Percentiles rank a stretch among this genome's conserved stretches.
Conservation (phyloP, 208 protist genomes). For the Lotmaria passim region DNA sequence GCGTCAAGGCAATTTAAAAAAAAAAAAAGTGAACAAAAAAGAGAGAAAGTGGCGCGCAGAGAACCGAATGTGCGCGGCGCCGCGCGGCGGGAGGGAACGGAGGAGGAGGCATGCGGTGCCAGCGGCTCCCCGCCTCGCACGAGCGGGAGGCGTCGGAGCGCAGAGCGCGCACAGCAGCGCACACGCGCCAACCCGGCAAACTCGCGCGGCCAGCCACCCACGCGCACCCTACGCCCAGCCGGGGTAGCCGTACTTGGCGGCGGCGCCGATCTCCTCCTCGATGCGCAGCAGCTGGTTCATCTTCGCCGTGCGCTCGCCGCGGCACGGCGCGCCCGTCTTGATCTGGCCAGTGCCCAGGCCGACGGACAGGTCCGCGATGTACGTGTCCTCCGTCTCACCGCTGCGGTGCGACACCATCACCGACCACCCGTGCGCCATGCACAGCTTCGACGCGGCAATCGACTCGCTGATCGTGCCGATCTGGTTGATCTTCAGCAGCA, state of each 20-base stretch:
- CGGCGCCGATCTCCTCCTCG: conserved; percentile 94
- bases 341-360: conserved; percentile 97
- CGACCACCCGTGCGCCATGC: conserved; percentile 76
- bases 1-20: not conserved
- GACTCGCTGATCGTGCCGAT: conserved; percentile 98
- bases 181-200: no score
- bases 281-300: conserved; percentile 99
- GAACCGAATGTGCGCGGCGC: no score
- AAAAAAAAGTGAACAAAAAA: not conserved
- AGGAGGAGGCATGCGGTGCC: no score
- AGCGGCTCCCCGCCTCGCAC: no score
- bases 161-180: not conserved
- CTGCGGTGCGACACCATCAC: conserved; percentile 96
- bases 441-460: conserved; percentile 95
- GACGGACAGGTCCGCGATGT: conserved; percentile 99
- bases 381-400: conserved; percentile 99
- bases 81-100: no score
- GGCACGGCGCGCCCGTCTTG: conserved; percentile 99
- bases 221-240: conserved; percentile 62
- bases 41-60: no score
- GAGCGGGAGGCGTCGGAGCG: not conserved
- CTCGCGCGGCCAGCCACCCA: not conserved
- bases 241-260: conserved; percentile 78
- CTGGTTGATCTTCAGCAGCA: conserved; percentile 99
- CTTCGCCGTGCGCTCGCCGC: conserved; percentile 98